Base-by-base conservation (phyloP, 441 rosid genomes). In the Euphorbia schlechtendalii region DNA sequence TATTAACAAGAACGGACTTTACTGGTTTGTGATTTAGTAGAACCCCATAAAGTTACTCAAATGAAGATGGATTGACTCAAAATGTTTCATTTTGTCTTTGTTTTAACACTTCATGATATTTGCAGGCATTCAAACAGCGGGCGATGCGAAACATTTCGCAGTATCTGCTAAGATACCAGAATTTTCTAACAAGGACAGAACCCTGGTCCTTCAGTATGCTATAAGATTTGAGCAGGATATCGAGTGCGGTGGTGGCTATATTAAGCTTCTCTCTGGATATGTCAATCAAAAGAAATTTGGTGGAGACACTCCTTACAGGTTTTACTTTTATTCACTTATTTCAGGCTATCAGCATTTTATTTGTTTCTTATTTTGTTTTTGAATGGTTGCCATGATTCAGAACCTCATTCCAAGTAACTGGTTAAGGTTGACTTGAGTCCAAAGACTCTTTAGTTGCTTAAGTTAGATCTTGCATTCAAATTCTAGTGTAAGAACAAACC, bases 231-330 rank as follows among this genome's bases (percentile, higher is more conserved):
- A 92, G 72, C 98, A 89, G 76, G 95, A 92, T 61, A 89, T 92
- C 40, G 96, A 90, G 73, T 90, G 97, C 70, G 97, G 97, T 1
- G 97, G 96, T 10, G 96, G 89, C 60, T 90, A 88, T 78, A 83
- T 89, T 59, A 89, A 92, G 85, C 94, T 92, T 75, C 92, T 77
- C 60, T 91, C 96, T 22, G 89, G 90, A 45, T 88, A 80, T 69
- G 97, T 91, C 38, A 92, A 89, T 78, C 98, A 92, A 72, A 92
- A 92, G 82, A 91, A 89, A 77, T 92, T 86, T 69, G 98, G 98
- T 38, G 96, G 98, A 15, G 95, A 89, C 73, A 86, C 96, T 43
- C 98, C 93, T 61, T 92, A 87, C 74, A 87, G 93, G 96, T 88
- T 62, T 12, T 58, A 74, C 56, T 72, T 54, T 49, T 30, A 22